Percentiles rank a stretch among this genome's conserved stretches.
Conservation (phyloP, 2,329 filamentous ascomycete genomes). For the Chrysoporthe cubensis region DNA sequence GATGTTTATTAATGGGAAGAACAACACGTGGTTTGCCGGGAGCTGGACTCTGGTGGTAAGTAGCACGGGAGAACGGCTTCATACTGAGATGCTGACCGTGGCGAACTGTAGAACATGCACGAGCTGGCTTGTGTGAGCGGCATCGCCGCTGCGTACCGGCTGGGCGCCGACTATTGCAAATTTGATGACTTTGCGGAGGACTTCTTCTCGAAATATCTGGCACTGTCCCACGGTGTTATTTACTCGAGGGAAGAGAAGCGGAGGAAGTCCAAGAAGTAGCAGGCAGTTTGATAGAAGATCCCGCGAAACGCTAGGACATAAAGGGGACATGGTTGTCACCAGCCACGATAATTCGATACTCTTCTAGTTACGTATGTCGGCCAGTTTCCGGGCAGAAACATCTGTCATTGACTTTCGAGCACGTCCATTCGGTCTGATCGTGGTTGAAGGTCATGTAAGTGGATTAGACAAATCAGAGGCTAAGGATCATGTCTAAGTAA, state of each 20-base stretch:
- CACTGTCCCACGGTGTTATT: conserved; percentile 48
- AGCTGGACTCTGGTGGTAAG: conserved; percentile 70
- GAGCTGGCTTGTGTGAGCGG: conserved; percentile 73
- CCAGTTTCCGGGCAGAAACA: background rate
- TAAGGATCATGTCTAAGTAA: conserved; percentile 26
- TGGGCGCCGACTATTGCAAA: conserved; percentile 67
- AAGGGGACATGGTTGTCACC: background rate
- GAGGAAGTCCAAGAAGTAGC: conserved; percentile 26
- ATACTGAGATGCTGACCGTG: background rate
- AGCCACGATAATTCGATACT: background rate
- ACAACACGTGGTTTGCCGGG: conserved; percentile 65
- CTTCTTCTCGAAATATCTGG: conserved; percentile 51
- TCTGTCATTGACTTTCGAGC: background rate
- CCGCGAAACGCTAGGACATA: background rate
- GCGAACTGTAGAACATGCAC: conserved; percentile 59
- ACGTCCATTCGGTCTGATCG: background rate
- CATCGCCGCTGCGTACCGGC: conserved; percentile 70
- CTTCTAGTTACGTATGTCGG: background rate
- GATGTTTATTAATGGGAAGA: conserved; percentile 71
- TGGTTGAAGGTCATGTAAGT: conserved; percentile 20
- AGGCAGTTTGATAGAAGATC: background rate
- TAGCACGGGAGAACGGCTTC: conserved; percentile 21
- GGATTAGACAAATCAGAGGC: conserved; percentile 27
- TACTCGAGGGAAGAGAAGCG: conserved; percentile 43
- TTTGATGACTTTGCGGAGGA: conserved; percentile 58